Percentiles rank a stretch among this genome's conserved stretches.
These are phyloP conservation scores for Camelina laxa DNA, from an alignment of 345 rosid genomes.

Conservation along the genomic window DNA sequence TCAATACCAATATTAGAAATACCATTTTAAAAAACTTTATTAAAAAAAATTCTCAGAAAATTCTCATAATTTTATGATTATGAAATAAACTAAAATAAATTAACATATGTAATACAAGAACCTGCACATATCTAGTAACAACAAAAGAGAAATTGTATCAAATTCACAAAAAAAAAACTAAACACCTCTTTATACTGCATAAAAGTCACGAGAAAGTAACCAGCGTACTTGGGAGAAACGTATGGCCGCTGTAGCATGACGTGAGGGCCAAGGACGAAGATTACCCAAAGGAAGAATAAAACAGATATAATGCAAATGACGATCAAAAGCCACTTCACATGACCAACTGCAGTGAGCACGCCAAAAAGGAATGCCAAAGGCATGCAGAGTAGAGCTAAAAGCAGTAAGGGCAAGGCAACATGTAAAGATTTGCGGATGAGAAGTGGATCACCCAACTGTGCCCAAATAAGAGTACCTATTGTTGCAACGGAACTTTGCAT, in stretches of 20 bases:
- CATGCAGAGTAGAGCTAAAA: background rate
- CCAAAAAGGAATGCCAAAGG: background rate
- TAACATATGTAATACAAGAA: too few relatives aligned
- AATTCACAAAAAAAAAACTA: background rate
- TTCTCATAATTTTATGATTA: too few relatives aligned
- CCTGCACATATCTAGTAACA: too few relatives aligned
- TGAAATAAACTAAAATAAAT: too few relatives aligned
- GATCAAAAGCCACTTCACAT: background rate
- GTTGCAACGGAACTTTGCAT: slow-evolving; percentile 9
- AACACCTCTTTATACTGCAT: background rate
- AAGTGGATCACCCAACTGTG: slow-evolving; percentile 6
- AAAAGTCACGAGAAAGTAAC: background rate
- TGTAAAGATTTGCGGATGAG: background rate
- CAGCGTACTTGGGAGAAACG: background rate
- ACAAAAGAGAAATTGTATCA: background rate
- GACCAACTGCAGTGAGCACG: background rate
- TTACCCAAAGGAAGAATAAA: background rate
- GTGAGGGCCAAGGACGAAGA: background rate
- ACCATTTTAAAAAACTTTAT: too few relatives aligned
- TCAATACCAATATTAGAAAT: too few relatives aligned
- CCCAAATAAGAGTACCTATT: slow-evolving; percentile 21
- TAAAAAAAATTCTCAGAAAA: too few relatives aligned
- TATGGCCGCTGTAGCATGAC: background rate
- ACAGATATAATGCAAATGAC: background rate
- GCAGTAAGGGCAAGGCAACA: background rate